Evolutionary conservation across 2,329 filamentous ascomycete species (phyloP).

Genomic region (Chaetothyriales sp.): DNA sequence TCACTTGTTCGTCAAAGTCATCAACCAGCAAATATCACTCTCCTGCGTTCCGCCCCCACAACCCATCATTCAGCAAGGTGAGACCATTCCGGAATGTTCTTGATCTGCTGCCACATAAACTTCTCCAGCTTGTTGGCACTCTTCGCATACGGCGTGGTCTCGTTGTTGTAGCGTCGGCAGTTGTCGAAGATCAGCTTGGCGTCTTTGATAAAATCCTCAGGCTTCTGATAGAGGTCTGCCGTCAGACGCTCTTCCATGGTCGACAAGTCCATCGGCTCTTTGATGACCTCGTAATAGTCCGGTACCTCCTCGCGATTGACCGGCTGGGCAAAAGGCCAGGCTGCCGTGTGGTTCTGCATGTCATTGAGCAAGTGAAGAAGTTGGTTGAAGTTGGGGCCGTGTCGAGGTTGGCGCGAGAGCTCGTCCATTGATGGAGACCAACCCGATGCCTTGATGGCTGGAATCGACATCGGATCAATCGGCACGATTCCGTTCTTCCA

Average conservation of each 20-base stretch:
- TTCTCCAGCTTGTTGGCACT: conserved; percentile 84
- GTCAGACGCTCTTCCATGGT: conserved; percentile 96
- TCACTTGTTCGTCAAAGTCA: not conserved
- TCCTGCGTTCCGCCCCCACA: not conserved
- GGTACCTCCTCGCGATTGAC: conserved; percentile 92
- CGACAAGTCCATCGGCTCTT: conserved; percentile 87
- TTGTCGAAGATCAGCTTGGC: conserved; percentile 85
- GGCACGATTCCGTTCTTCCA: conserved; percentile 62
- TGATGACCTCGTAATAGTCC: conserved; percentile 99
- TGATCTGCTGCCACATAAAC: conserved; percentile 88
- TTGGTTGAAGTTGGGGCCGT: conserved; percentile 91
- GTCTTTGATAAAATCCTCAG: conserved; percentile 84
- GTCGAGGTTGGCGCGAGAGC: conserved; percentile 80
- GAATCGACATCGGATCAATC: conserved; percentile 75
- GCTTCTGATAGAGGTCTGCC: conserved; percentile 76
- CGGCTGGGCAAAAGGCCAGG: conserved; percentile 88
- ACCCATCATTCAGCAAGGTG: conserved; percentile 26
- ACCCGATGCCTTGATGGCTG: conserved; percentile 77
- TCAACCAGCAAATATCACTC: not conserved
- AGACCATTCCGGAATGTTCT: conserved; percentile 86
- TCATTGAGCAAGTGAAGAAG: conserved; percentile 85
- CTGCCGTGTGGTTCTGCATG: conserved; percentile 80
- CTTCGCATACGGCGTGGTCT: conserved; percentile 88
- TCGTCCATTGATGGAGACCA: conserved; percentile 99
- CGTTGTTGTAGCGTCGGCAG: conserved; percentile 90